Evolutionary conservation across 768 basidiomycete species (phyloP), one percentile per base, ranked within the genome.

Genomic region (Phaffia australis): DNA sequence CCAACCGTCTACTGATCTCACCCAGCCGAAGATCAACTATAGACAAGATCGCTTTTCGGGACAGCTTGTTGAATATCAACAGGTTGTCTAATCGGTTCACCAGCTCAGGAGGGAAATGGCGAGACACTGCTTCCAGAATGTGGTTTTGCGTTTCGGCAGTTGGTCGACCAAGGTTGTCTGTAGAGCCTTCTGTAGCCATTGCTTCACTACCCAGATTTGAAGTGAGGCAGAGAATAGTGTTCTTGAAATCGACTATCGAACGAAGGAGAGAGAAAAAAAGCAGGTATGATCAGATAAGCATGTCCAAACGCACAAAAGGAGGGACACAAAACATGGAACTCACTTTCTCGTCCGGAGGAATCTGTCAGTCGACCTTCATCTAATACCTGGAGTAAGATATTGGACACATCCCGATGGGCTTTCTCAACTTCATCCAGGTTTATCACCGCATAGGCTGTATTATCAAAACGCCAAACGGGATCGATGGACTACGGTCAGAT

Each of bases 311-410:
- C 56, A n/a, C 46, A 60, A n/a, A 56, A 63, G 93, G 75, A 91
- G 89, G n/a, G n/a, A n/a, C n/a, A n/a, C n/a, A 42, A 42, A 42
- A 42, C 6, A 42, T 42, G 6, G 2, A 94, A 87, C 74, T 89
- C 88, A 63, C 89, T 83, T 1, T 42, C 47, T 11, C 67, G 67
- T 14, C 91, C 91, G 74, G 92, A 89, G 69, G 88, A 89, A 74
- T 95, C 91, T 0, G 91, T 93, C 69, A 93, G 80, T 58, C 79
- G 83, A 9, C 91, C 91, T 75, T 95, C 91, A 70, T 95, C 90
- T 16, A 95, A 81, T 56, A 95, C 87, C 74, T 94, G 91, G 2
- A 94, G 80, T 23, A 94, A 79, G 69, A 93, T 88, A 84, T 92
- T 87, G 0, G 88, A 82, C 29, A 95, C 84, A 78, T 89, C 64